Percentiles rank a stretch among this genome's conserved stretches.
phyloP scores from a whole-genome alignment of 2,329 filamentous ascomycete genomes.

The Harringtonia lauricola region DNA sequence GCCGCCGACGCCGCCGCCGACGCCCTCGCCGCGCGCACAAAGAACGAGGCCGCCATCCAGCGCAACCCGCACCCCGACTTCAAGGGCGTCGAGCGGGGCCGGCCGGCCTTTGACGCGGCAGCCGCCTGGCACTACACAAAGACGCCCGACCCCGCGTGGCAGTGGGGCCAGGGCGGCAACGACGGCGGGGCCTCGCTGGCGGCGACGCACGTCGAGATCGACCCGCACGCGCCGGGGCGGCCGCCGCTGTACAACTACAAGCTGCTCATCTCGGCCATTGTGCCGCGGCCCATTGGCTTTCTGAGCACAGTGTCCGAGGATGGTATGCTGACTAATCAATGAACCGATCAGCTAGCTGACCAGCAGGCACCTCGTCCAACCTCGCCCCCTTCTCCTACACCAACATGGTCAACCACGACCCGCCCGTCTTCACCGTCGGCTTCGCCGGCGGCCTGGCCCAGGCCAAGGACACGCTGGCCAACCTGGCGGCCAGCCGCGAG shows the following conservation, averaged over 20 bases:
- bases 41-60: slow-evolving; percentile 25
- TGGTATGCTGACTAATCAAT: slow-evolving; percentile 30
- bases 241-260: slow-evolving; percentile 74
- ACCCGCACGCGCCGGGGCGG: slow-evolving; percentile 65
- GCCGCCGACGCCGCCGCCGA: not conserved
- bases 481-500: slow-evolving; percentile 60
- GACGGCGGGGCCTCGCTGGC: slow-evolving; percentile 16
- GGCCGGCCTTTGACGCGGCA: slow-evolving; percentile 41
- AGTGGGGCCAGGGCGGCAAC: slow-evolving; percentile 55
- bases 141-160: slow-evolving; percentile 55
- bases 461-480: slow-evolving; percentile 71
- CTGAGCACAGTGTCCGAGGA: slow-evolving; percentile 46
- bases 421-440: slow-evolving; percentile 64
- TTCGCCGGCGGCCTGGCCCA: slow-evolving; percentile 31
- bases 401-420: slow-evolving; percentile 74
- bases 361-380: slow-evolving; percentile 39
- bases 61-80: slow-evolving; percentile 67
- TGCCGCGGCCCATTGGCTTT: slow-evolving; percentile 70
- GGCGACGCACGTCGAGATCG: slow-evolving; percentile 61
- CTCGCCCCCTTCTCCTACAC: slow-evolving; percentile 84
- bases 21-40: slow-evolving; percentile 3
- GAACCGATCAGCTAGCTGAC: not conserved
- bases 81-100: slow-evolving; percentile 56
- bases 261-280: slow-evolving; percentile 71
- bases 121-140: slow-evolving; percentile 46